Conservation (phyloP, 305 asterid species). For the Plantago coronopus region DNA sequence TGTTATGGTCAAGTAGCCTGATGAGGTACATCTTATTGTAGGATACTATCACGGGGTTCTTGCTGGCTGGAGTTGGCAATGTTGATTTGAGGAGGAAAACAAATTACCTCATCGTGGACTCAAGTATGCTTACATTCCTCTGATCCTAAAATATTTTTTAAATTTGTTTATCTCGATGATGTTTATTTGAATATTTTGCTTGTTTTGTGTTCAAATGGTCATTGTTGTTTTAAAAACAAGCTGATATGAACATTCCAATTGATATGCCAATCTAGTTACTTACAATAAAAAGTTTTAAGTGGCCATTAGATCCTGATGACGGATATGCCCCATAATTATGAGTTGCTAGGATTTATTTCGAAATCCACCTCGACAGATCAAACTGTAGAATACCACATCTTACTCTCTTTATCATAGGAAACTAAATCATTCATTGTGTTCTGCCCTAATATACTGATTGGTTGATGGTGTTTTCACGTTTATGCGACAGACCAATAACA, state of each 20-base stretch:
- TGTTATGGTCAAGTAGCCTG: neutral
- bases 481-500: neutral
- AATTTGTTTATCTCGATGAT: neutral
- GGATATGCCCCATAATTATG: neutral
- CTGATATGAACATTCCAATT: neutral
- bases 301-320: neutral
- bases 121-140: constrained; percentile 50
- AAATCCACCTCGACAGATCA: neutral
- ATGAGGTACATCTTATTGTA: constrained; percentile 31
- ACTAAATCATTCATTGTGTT: neutral
- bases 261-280: neutral
- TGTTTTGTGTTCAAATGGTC: neutral
- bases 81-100: constrained; percentile 65
- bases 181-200: neutral
- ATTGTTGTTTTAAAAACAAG: neutral
- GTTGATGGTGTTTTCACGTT: too few relatives aligned
- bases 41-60: constrained; percentile 92
- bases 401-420: neutral
- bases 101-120: constrained; percentile 80
- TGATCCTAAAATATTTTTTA: neutral
- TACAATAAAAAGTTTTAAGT: too few relatives aligned
- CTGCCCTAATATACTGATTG: too few relatives aligned
- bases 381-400: neutral
- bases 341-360: neutral
- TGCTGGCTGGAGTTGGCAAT: constrained; percentile 88